Percentiles rank a stretch among this genome's conserved stretches.
Evolutionary conservation across 2,329 filamentous ascomycete species (phyloP).

Genomic region (Aureobasidium sp.): DNA sequence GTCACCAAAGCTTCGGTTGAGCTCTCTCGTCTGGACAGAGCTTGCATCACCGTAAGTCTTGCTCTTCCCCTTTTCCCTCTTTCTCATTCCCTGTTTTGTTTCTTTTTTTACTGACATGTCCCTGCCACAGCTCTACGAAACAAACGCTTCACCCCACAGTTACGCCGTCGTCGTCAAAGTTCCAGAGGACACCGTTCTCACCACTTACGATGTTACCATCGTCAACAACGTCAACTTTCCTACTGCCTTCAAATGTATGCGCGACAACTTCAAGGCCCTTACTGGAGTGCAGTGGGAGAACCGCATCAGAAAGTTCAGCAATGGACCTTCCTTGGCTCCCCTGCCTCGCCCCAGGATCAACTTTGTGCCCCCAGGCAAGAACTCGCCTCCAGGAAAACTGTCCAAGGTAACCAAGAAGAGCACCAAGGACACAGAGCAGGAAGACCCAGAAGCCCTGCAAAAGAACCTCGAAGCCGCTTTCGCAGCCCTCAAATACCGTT

Average conservation of each 20-base stretch:
- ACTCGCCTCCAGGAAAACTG: not conserved
- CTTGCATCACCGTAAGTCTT: conserved; percentile 50
- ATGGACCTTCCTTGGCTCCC: not conserved
- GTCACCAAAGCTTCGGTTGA: conserved; percentile 48
- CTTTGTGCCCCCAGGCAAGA: not conserved
- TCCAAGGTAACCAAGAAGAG: not conserved
- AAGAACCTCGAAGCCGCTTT: conserved; percentile 4
- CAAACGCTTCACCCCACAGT: conserved; percentile 49
- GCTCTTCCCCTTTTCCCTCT: not conserved
- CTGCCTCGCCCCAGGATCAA: not conserved
- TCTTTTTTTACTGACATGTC: conserved; percentile 14
- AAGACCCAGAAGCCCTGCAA: not conserved
- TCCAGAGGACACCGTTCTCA: conserved; percentile 15
- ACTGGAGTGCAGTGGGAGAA: conserved; percentile 37
- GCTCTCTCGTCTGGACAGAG: conserved; percentile 51
- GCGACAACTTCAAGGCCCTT: conserved; percentile 33
- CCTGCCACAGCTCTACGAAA: conserved; percentile 57
- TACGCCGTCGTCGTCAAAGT: conserved; percentile 51
- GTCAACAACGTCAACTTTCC: conserved; percentile 24
- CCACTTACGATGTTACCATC: conserved; percentile 8
- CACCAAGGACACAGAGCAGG: not conserved
- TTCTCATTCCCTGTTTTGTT: not conserved
- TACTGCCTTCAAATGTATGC: conserved; percentile 32
- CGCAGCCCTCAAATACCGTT: conserved; percentile 10
- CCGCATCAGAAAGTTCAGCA: conserved; percentile 24